Evolutionary conservation across 495 filamentous ascomycete species (phyloP), one percentile per base, ranked within the genome.

Genomic region (Annulohypoxylon bovei): DNA sequence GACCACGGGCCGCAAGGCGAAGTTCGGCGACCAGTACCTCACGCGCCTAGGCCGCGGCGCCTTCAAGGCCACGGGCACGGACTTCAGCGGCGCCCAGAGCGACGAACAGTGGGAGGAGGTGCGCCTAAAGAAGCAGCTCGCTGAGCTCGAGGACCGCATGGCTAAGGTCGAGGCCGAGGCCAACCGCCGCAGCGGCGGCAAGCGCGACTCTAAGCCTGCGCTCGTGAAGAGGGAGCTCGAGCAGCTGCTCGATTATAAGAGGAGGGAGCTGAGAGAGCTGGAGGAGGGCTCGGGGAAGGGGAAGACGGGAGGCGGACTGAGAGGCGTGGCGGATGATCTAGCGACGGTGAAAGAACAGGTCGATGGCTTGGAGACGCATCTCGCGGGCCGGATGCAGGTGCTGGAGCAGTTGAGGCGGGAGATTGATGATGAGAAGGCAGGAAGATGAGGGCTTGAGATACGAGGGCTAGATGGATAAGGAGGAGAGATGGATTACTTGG

Each of bases 91-190:
- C 11, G 90, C 90, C 7, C 90, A 92, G 57, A 87, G 89, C 67
- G 91, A 94, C 70, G 87, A 88, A 59, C 94, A 97, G 68, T 98
- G 95, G 95, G 96, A 99, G 81, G 95, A 97, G 79, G 96, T 98
- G 32, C 87, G 94, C 57, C 85, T 99, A 52, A 93, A 95, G 81
- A 93, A 94, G 74, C 94, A 98, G 77, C 85, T 98, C 16, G 85
- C 87, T 12, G 95, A 98, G 72, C 80, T 99, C 47, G 94, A 99
- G 73, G 83, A 88, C 32, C 94, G 94, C 82, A 88, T 97, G 53
- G 87, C 90, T 23, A 86, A 89, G 42, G 89, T 95, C 2, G 92
- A 93, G 72, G 85, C 86, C 37, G 87, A 87, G 37, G 89, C 90
- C 9, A 86, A 88, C 57, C 81, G 85, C 49, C 74, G 86, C 30